Percentiles rank a stretch among this genome's conserved stretches.
Evolutionary conservation across 192 early-diverging fungal genomes (phyloP).

Genomic region (Glomus cerebriforme): DNA sequence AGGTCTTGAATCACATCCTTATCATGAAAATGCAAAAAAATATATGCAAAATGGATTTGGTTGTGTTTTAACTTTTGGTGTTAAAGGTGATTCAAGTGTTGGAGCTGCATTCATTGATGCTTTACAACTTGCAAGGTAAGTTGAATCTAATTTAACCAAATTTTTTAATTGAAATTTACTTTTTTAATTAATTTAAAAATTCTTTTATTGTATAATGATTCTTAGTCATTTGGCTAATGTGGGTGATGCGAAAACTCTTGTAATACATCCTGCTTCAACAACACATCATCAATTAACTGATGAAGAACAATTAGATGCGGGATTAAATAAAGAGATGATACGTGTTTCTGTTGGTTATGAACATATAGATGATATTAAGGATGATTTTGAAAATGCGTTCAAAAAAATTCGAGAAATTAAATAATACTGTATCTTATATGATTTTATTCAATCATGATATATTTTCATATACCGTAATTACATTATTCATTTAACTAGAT

Average conservation of each 20-base stretch:
- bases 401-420: neutral
- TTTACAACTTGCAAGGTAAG: constrained; percentile 73
- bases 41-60: constrained; percentile 86
- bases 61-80: constrained; percentile 79
- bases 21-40: constrained; percentile 78
- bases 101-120: constrained; percentile 72
- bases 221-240: constrained; percentile 83
- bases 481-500: too few relatives aligned
- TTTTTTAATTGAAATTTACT: neutral
- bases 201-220: neutral
- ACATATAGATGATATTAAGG: constrained; percentile 71
- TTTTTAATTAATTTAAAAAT: neutral
- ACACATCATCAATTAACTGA: constrained; percentile 89
- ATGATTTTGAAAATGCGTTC: constrained; percentile 63
- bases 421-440: too few relatives aligned
- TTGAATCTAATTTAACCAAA: neutral
- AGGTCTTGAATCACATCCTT: constrained; percentile 77
- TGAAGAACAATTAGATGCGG: constrained; percentile 74
- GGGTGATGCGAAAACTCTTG: constrained; percentile 89
- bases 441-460: too few relatives aligned
- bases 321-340: constrained; percentile 80
- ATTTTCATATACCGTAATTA: too few relatives aligned
- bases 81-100: constrained; percentile 57
- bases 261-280: constrained; percentile 83
- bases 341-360: constrained; percentile 87